A percentile compares a stretch with the other conserved stretches of the same genome.
Evolutionary conservation across 140 eudicot genomes (phyloP).

Genomic region (Bidens hawaiensis): DNA sequence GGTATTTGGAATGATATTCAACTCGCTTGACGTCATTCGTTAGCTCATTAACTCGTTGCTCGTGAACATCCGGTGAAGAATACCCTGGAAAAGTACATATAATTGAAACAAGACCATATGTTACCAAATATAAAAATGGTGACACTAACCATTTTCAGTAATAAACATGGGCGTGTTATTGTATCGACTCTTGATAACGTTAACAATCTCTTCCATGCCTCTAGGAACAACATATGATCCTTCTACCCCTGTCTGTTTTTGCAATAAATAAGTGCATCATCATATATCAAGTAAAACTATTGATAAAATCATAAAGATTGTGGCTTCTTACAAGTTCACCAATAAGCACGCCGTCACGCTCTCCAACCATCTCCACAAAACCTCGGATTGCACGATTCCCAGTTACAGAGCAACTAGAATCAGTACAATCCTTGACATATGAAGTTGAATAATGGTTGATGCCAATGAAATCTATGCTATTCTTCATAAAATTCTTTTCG

Average conservation of each 20-base stretch:
- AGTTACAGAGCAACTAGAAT: constrained; percentile 31
- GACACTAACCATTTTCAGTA: constrained; percentile 41
- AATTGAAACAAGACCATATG: background rate
- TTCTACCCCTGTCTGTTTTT: constrained; percentile 31
- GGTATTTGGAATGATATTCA: constrained; percentile 41
- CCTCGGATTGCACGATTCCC: constrained; percentile 47
- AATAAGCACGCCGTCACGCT: constrained; percentile 51
- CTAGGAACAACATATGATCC: constrained; percentile 54
- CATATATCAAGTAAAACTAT: background rate
- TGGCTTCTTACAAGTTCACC: constrained; percentile 47
- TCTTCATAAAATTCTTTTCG: constrained; percentile 37
- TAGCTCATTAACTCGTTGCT: constrained; percentile 11
- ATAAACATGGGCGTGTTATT: too few species aligned
- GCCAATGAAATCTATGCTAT: constrained; percentile 61
- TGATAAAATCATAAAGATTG: background rate
- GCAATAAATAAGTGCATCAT: background rate
- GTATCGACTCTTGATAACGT: too few species aligned
- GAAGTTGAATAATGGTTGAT: constrained; percentile 58
- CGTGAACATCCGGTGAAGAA: constrained; percentile 14
- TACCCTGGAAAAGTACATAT: constrained; percentile 13
- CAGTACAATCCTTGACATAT: constrained; percentile 42
- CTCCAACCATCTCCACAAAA: constrained; percentile 18
- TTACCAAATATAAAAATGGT: background rate
- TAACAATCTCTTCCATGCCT: too few species aligned
- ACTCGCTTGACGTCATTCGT: constrained; percentile 47